Evolutionary conservation across 352 stramenopile species (phyloP), one percentile per base, ranked within the genome.

Genomic region (Phytophthora citrophthora): DNA sequence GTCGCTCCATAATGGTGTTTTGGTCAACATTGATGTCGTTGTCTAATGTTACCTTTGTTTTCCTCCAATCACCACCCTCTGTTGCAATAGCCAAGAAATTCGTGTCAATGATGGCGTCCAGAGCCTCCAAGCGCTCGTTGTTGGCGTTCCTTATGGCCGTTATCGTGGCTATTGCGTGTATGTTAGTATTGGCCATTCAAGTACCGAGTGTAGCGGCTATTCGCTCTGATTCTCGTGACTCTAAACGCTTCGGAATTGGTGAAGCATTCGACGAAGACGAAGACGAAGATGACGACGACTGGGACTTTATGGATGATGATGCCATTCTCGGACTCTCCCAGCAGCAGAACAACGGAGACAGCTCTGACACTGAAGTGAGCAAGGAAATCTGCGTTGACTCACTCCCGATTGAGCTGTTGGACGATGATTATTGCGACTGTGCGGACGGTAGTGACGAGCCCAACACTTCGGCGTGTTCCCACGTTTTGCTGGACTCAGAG

Each of bases 371-470:
- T 16, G 9, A 46, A 3, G 11, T 3, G 4, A 29, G 6, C 5
- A 46, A 15, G 3, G 41, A 50, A 32, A 20, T 52, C 3, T 93
- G 85, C 40, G 81, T 69, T 2, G 47, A 75, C 24, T 63, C 63
- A 20, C 54, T 93, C 26, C 45, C 66, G 0, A n/a, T 57, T 2
- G 63, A 60, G 18, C 61, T 49, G 18, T 23, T 98, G 50, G 94
- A 98, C 75, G 95, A 98, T 64, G 84, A 97, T 57, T 98, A 95
- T 55, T 98, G 94, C 60, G 95, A 98, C 77, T 98, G 95, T 71
- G 68, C 81, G 5, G 91, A 98, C 69, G 91, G 91, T 36, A 83
- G 76, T 20, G 95, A 98, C 69, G 95, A 98, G 77, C 86, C 89
- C 0, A 61, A 74, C 13, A 98, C 92, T 55, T 79, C 83, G 57